phyloP scores from a whole-genome alignment of 129 eudicot genomes.

The Artemisia annua region DNA sequence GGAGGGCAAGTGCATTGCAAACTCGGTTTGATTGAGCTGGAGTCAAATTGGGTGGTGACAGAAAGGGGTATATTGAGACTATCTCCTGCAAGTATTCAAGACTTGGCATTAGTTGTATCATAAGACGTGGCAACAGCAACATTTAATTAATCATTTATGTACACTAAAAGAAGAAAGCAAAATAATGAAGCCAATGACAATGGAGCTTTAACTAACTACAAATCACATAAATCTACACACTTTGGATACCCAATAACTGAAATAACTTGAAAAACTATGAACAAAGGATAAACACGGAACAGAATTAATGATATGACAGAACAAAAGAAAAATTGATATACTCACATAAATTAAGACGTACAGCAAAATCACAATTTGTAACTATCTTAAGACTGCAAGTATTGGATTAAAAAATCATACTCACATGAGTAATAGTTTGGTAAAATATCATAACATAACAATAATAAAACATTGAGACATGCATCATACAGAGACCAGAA shows the following conservation, averaged over 20 bases:
- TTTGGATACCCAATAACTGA: neutral
- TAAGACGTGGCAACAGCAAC: neutral
- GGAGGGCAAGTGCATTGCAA: slow-evolving; percentile 90
- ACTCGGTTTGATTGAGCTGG: slow-evolving; percentile 86
- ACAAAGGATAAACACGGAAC: neutral
- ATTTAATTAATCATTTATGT: neutral
- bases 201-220: slow-evolving; percentile 12
- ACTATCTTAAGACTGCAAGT: too few species aligned
- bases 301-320: neutral
- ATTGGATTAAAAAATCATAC: neutral
- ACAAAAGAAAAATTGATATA: neutral
- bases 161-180: neutral
- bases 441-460: neutral
- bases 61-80: slow-evolving; percentile 74
- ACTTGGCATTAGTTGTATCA: slow-evolving; percentile 5
- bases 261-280: neutral
- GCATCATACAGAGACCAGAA: neutral
- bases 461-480: neutral
- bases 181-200: neutral
- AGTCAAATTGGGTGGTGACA: slow-evolving; percentile 84
- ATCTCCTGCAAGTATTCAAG: slow-evolving; percentile 61
- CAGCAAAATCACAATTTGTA: too few species aligned
- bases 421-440: neutral
- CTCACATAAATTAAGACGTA: neutral
- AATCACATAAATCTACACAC: slow-evolving; percentile 1